Base-by-base conservation (phyloP, 305 asterid genomes). In the Fraxinus sp. region DNA sequence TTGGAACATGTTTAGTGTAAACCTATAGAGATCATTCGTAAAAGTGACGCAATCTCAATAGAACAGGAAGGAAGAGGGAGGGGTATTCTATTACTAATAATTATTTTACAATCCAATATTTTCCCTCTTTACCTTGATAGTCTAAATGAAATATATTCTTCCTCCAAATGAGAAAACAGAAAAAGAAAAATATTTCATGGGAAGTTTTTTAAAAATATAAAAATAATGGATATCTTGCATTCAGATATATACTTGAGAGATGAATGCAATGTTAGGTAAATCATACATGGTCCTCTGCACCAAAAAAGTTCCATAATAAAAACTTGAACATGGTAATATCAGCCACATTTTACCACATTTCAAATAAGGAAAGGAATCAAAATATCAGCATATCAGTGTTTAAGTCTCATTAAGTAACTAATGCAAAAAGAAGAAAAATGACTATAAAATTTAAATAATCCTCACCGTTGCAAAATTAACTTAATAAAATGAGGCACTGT, bases 321-420 rank as follows among this genome's bases (percentile, higher is more conserved):
- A 77, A 32, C 68, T 13, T 32, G 26, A 71, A 76, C 7, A 46
- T n/a, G 77, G 84, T 79, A 78, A 74, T 62, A 20, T 44, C 44
- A 62, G 49, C 32, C 35, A 57, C 32, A 62, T 30, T 30, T 30
- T 4, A 30, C 32, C 35, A 57, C 32, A 62, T 30, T 30, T 30
- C 33, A 30, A 62, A 62, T 41, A 41, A 41, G 49, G 36, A 66
- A 26, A 20, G 74, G 7, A 26, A 77, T 66, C 78, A 41, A 33
- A 55, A 70, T 44, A 71, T 57, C 30, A 75, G 5, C 64, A 72
- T 20, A 68, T 36, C 74, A 62, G 37, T 81, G 5, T 49, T 26
- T 49, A 70, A 68, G 30, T 71, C 76, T 66, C 66, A 77, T 73
- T 52, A 52, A 52, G 62, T 52, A 14, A 52, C 18, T 55, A 77